These are phyloP conservation scores for Pseudopediastrum boryanum DNA, from an alignment of 139 green algal species.

Conservation along the genomic window DNA sequence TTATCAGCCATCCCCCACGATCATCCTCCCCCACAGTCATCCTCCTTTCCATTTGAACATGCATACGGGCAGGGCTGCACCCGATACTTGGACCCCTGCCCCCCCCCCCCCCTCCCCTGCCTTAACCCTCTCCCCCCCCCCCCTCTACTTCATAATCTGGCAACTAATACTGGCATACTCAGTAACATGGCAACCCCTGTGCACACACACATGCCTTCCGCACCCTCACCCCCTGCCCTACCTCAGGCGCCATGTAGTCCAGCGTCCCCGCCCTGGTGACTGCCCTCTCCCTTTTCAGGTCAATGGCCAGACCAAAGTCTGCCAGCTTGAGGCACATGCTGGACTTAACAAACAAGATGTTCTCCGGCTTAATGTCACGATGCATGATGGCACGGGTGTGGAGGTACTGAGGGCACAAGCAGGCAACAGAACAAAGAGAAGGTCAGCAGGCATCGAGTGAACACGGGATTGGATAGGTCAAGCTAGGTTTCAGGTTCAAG, in stretches of 20 bases:
- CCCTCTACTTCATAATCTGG: too few species aligned
- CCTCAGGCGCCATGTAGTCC: constrained; percentile 65
- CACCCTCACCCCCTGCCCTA: constrained; percentile 28
- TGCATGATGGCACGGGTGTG: constrained; percentile 43
- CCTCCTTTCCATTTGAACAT: too few species aligned
- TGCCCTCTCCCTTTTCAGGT: constrained; percentile 58
- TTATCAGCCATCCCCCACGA: too few species aligned
- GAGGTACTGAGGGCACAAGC: constrained; percentile 28
- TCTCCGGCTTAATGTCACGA: constrained; percentile 63
- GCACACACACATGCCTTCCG: background rate
- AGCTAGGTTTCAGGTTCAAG: too few species aligned
- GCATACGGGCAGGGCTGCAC: too few species aligned
- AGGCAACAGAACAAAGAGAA: background rate
- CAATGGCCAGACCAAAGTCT: constrained; percentile 74
- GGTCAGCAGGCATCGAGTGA: too few species aligned
- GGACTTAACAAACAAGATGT: constrained; percentile 64
- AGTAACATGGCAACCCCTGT: background rate
- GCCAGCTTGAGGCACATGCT: constrained; percentile 60
- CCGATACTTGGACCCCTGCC: too few species aligned
- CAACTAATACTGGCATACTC: too few species aligned
- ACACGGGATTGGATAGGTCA: too few species aligned
- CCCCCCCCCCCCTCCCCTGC: too few species aligned
- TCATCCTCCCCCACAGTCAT: too few species aligned
- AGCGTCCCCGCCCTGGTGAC: constrained; percentile 71
- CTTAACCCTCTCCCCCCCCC: too few species aligned